Percentiles rank a stretch among this genome's conserved stretches.
Evolutionary conservation across 2,329 filamentous ascomycete species (phyloP).

Genomic region (Bipolaris victoriae): DNA sequence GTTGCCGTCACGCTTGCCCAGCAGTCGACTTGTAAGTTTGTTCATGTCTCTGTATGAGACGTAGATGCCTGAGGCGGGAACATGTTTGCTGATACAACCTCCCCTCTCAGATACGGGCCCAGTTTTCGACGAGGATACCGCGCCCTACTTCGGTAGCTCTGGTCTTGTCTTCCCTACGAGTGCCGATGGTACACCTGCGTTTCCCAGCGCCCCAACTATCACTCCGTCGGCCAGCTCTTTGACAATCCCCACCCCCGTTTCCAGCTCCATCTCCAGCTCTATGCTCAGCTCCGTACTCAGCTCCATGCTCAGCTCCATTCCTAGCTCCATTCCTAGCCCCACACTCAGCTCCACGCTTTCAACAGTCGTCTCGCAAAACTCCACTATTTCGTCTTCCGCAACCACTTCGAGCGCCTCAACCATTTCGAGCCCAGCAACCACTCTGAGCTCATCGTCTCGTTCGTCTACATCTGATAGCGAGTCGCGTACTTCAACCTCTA

Average conservation of each 20-base stretch:
- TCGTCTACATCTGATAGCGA: slow-evolving; percentile 9
- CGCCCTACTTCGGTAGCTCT: slow-evolving; percentile 25
- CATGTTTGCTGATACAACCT: background rate
- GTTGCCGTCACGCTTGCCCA: slow-evolving; percentile 11
- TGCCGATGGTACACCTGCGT: slow-evolving; percentile 12
- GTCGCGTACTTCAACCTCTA: slow-evolving; percentile 13
- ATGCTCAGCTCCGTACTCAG: background rate
- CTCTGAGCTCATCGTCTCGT: background rate
- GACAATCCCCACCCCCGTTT: background rate
- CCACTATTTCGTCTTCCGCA: slow-evolving; percentile 2
- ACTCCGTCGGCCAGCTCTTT: slow-evolving; percentile 12
- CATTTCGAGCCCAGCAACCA: too few relatives aligned
- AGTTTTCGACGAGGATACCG: slow-evolving; percentile 26
- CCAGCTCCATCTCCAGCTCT: slow-evolving; percentile 6
- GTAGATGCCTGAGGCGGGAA: background rate
- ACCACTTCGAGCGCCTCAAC: background rate
- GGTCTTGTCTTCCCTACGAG: slow-evolving; percentile 24
- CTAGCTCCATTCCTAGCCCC: slow-evolving; percentile 8
- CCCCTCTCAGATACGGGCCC: slow-evolving; percentile 23
- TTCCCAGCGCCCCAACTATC: slow-evolving; percentile 14
- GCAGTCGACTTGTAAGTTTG: slow-evolving; percentile 10
- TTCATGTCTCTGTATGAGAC: background rate
- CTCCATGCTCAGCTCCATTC: slow-evolving; percentile 6
- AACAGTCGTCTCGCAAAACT: slow-evolving; percentile 1
- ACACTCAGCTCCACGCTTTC: slow-evolving; percentile 13